These are phyloP conservation scores for Juncus effusus DNA, from an alignment of 176 grass and related monocot genomes.

Conservation along the genomic window DNA sequence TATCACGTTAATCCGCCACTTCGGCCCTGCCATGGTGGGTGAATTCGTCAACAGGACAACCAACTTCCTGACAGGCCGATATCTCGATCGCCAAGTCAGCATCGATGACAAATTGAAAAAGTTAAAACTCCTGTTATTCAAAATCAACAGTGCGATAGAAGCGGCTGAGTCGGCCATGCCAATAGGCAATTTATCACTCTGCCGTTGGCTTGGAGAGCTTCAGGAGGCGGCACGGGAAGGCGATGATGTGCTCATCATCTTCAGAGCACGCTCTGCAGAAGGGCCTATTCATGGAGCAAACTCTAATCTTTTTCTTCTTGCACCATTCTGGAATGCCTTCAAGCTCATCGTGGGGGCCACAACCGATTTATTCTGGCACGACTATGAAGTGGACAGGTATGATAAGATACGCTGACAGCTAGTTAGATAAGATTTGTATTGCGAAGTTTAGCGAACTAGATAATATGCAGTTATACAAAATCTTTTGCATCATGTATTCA, in stretches of 20 bases:
- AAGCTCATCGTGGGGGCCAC: background rate
- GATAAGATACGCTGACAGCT: too few species aligned
- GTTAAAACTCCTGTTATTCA: constrained; percentile 22
- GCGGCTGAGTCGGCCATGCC: constrained; percentile 23
- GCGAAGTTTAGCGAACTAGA: too few species aligned
- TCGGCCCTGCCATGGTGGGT: constrained; percentile 22
- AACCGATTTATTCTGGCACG: constrained; percentile 22
- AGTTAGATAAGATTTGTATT: too few species aligned
- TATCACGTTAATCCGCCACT: background rate
- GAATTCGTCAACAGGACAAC: constrained; percentile 22
- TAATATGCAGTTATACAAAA: too few species aligned
- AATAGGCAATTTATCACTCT: constrained; percentile 24
- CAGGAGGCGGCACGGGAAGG: constrained; percentile 14
- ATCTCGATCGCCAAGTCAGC: constrained; percentile 10
- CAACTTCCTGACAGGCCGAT: constrained; percentile 6
- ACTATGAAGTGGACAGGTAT: constrained; percentile 12
- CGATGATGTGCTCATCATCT: constrained; percentile 10
- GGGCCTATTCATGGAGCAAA: background rate
- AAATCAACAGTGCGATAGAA: constrained; percentile 26
- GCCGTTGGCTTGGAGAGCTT: constrained; percentile 13
- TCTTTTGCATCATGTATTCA: too few species aligned
- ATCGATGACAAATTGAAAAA: constrained; percentile 1
- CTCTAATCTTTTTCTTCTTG: constrained; percentile 13
- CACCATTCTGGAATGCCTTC: constrained; percentile 1
- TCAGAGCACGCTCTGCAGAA: constrained; percentile 8